Evolutionary conservation across 2,329 filamentous ascomycete species (phyloP), one percentile per base, ranked within the genome.

Genomic region (Botrytis galanthina): DNA sequence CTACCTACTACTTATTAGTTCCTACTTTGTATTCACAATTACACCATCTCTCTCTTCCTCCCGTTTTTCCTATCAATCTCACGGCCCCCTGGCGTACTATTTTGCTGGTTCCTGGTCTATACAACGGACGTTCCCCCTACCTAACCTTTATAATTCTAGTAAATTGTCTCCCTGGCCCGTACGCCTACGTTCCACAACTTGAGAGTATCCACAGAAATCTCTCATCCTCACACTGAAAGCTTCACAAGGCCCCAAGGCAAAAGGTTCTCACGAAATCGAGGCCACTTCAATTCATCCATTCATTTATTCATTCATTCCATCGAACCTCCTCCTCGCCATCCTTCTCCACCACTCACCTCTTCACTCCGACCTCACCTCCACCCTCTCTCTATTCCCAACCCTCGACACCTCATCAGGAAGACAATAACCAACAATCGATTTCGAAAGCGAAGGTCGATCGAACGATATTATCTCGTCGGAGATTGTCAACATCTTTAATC

Each of bases 401-500:
- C 72, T 54, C 71, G 72, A 51, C 48, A 37, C 60, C 66, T 67
- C 62, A 42, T 69, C 61, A 68, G 71, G 61, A 64, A 72, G 7
- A n/a, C 37, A 54, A 54, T 12, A 37, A n/a, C 32, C 32, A 39
- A 67, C 22, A 20, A 39, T 39, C 64, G 44, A 51, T 39, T 20
- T 12, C 69, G 67, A 75, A 9, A 76, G 75, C 77, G 74, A 76
- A 77, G 69, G 71, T 75, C 76, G 69, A 74, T 74, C 62, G 77
- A 76, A 75, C 75, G 39, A 42, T 18, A n/a, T 14, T 62, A 51
- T 64, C 37, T 51, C 72, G 60, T 73, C 74, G 48, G 73, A 75
- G 70, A 62, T 72, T 57, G 71, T 72, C 72, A 74, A 69, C 70
- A 68, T 54, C 72, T 74, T 57, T 51, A 59, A 74, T 73, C 54